Conservation (phyloP, 2,329 filamentous ascomycete genomes). For the Periconia sp. region DNA sequence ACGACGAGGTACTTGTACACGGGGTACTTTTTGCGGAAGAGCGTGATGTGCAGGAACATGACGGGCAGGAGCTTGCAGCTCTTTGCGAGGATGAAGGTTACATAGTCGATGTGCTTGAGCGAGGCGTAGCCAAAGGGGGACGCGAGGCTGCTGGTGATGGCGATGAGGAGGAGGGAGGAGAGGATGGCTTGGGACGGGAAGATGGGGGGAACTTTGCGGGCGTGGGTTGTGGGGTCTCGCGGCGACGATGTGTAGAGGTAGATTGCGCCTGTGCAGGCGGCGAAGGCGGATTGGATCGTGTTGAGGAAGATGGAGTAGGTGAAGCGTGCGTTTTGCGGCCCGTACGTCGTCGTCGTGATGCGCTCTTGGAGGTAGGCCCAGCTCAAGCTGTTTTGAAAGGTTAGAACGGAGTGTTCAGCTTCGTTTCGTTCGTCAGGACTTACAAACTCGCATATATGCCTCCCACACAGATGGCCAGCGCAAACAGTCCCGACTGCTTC, state of each 20-base stretch:
- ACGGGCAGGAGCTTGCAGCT: slow-evolving; percentile 98
- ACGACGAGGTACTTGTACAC: slow-evolving; percentile 97
- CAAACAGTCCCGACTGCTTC: slow-evolving; percentile 62
- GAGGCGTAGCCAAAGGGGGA: slow-evolving; percentile 95
- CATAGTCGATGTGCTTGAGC: slow-evolving; percentile 93
- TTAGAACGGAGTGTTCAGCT: background rate
- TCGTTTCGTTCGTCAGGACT: slow-evolving; percentile 12
- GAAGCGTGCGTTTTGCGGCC: slow-evolving; percentile 67
- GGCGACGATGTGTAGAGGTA: slow-evolving; percentile 74
- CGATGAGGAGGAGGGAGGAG: slow-evolving; percentile 78
- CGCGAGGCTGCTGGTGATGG: slow-evolving; percentile 82
- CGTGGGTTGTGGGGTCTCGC: slow-evolving; percentile 37
- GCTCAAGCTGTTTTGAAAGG: slow-evolving; percentile 63
- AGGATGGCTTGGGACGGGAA: slow-evolving; percentile 78
- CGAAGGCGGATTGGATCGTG: slow-evolving; percentile 90
- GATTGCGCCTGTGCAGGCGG: slow-evolving; percentile 75
- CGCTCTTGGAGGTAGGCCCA: slow-evolving; percentile 98
- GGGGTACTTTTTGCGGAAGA: slow-evolving; percentile 87
- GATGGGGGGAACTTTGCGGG: slow-evolving; percentile 55
- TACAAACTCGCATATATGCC: slow-evolving; percentile 98
- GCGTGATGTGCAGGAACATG: slow-evolving; percentile 91
- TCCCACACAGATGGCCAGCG: slow-evolving; percentile 83
- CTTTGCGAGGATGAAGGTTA: slow-evolving; percentile 96
- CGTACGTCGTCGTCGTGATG: slow-evolving; percentile 90
- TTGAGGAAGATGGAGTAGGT: slow-evolving; percentile 94